Evolutionary conservation across 2,329 filamentous ascomycete species (phyloP).

Genomic region (Gaeumannomyces tritici): DNA sequence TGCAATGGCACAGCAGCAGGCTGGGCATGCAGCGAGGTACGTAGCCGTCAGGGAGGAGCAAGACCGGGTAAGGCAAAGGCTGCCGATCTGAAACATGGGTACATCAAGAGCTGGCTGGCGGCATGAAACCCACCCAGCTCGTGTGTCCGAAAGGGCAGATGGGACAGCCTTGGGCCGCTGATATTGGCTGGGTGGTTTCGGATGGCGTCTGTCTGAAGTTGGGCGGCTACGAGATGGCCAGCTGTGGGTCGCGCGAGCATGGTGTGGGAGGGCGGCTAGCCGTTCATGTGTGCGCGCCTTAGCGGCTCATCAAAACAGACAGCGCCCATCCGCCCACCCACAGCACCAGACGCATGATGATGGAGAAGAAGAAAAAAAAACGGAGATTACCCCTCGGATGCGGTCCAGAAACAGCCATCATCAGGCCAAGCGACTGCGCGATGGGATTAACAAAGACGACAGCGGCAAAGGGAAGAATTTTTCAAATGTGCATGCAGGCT

Average conservation of each 20-base stretch:
- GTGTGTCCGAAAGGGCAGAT: slow-evolving; percentile 39
- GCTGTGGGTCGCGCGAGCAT: slow-evolving; percentile 7
- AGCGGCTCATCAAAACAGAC: not conserved
- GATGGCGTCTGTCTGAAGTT: slow-evolving; percentile 37
- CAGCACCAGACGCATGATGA: not conserved
- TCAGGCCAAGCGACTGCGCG: not conserved
- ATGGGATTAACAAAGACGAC: not conserved
- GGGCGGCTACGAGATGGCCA: slow-evolving; percentile 32
- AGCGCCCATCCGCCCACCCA: not conserved
- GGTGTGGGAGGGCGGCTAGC: slow-evolving; percentile 4
- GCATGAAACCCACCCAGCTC: slow-evolving; percentile 43
- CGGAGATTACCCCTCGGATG: not conserved
- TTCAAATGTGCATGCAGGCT: not conserved
- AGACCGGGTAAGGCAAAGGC: slow-evolving; percentile 13
- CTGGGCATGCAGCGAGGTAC: not conserved
- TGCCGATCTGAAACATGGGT: slow-evolving; percentile 22
- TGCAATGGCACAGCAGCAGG: not conserved
- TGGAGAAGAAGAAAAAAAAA: not conserved
- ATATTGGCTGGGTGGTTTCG: slow-evolving; percentile 39
- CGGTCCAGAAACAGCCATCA: not conserved
- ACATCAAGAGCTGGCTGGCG: slow-evolving; percentile 20
- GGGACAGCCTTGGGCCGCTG: slow-evolving; percentile 27
- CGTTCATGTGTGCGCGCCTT: not conserved
- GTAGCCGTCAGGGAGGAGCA: not conserved
- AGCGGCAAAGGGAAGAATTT: not conserved